Conservation (phyloP, 306 rosid genomes). For the Carpinus viminea region DNA sequence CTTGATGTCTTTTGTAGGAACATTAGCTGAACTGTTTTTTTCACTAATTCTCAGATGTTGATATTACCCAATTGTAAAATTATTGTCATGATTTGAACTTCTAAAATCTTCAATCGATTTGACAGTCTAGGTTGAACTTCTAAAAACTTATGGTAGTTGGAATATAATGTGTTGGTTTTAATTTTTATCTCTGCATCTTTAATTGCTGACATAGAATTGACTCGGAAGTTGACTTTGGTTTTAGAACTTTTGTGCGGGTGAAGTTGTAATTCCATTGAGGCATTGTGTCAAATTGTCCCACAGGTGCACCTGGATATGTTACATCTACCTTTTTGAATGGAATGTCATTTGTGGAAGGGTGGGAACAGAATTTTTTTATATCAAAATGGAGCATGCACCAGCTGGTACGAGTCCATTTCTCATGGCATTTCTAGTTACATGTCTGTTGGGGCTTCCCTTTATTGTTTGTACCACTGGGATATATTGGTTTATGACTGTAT, state of each 20-base stretch:
- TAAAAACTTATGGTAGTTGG: neutral
- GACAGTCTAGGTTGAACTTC: neutral
- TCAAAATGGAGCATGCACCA: conserved; percentile 99
- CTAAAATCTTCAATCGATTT: neutral
- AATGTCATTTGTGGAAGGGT: conserved; percentile 93
- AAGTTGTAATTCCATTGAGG: neutral
- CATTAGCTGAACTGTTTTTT: neutral
- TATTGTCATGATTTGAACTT: neutral
- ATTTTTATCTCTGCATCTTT: no score
- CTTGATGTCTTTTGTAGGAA: neutral
- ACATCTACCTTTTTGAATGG: conserved; percentile 80
- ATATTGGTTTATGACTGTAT: neutral
- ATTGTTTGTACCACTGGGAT: neutral
- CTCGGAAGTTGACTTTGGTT: neutral
- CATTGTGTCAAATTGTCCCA: conserved; percentile 24
- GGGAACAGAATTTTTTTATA: conserved; percentile 84
- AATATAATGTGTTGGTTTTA: no score
- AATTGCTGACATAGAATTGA: no score
- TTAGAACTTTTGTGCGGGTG: neutral
- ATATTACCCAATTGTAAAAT: neutral
- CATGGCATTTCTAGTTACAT: conserved; percentile 5
- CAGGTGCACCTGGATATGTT: conserved; percentile 94
- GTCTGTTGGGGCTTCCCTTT: neutral
- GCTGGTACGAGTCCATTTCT: conserved; percentile 58
- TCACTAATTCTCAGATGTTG: neutral